phyloP scores from a whole-genome alignment of 805 yeast genomes.

The Hanseniaspora singularis region DNA sequence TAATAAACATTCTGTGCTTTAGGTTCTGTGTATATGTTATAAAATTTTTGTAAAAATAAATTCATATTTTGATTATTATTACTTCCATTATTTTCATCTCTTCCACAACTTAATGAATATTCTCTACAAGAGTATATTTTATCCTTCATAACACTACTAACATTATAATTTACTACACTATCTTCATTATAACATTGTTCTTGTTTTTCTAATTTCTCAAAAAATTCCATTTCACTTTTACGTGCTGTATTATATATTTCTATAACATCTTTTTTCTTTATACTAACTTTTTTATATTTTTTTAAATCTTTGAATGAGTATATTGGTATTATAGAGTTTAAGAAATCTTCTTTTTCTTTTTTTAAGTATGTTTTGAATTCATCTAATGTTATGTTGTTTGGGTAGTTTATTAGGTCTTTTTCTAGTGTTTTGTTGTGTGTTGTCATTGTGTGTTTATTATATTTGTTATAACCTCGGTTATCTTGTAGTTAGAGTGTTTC shows the following conservation, averaged over 20 bases:
- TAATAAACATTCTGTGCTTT: background rate
- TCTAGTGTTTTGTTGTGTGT: too few species aligned
- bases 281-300: background rate
- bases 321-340: constrained; percentile 1
- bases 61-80: background rate
- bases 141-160: too few species aligned
- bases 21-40: background rate
- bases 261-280: background rate
- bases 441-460: too few species aligned
- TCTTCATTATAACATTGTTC: too few species aligned
- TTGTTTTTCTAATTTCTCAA: too few species aligned
- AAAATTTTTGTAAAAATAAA: constrained; percentile 2
- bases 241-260: background rate
- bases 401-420: background rate
- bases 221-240: background rate
- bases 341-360: constrained; percentile 10
- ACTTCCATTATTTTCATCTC: too few species aligned
- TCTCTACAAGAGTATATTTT: too few species aligned
- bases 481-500: too few species aligned
- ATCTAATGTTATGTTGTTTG: background rate
- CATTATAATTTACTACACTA: too few species aligned
- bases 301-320: background rate
- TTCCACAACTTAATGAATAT: too few species aligned
- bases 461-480: too few species aligned
- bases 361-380: constrained; percentile 5